These are phyloP conservation scores for Boletus coccyginus DNA, from an alignment of 768 basidiomycete genomes.

Conservation along the genomic window DNA sequence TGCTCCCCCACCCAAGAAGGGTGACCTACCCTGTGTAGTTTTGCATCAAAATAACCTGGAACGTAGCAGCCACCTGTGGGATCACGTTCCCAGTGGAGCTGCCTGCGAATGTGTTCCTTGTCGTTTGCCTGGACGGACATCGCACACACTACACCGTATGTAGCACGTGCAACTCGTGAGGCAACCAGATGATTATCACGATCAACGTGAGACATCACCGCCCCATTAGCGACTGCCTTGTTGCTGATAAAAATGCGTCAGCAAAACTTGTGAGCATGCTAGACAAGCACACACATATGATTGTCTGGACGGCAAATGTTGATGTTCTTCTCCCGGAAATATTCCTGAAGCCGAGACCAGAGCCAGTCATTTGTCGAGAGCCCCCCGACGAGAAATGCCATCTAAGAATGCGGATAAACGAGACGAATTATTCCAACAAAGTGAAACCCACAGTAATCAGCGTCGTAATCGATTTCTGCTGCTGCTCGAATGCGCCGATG, in stretches of 20 bases:
- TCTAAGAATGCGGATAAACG: background rate
- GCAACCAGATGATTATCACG: too few relatives aligned
- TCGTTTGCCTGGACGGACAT: constrained; percentile 1
- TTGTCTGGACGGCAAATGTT: constrained; percentile 3
- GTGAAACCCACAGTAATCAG: constrained; percentile 2
- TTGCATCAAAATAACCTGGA: constrained; percentile 14
- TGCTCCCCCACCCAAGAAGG: background rate
- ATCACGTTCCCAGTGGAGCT: constrained; percentile 5
- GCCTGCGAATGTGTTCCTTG: constrained; percentile 3
- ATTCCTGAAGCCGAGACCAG: constrained; percentile 8
- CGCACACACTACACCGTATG: background rate
- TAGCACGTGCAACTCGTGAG: too few relatives aligned
- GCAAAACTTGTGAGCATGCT: background rate
- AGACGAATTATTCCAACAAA: background rate
- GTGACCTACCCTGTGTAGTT: constrained; percentile 4
- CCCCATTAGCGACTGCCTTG: constrained; percentile 8
- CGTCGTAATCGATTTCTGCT: background rate
- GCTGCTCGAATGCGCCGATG: constrained; percentile 12
- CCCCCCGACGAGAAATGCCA: constrained; percentile 14
- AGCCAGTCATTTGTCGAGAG: constrained; percentile 10
- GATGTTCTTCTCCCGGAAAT: constrained; percentile 2
- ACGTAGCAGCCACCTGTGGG: constrained; percentile 5
- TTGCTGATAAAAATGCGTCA: background rate
- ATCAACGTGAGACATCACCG: background rate
- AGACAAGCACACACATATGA: constrained; percentile 3